Percentiles rank a stretch among this genome's conserved stretches.
Evolutionary conservation across 352 stramenopile genomes (phyloP).

Genomic region (Thalassiosira hispida): DNA sequence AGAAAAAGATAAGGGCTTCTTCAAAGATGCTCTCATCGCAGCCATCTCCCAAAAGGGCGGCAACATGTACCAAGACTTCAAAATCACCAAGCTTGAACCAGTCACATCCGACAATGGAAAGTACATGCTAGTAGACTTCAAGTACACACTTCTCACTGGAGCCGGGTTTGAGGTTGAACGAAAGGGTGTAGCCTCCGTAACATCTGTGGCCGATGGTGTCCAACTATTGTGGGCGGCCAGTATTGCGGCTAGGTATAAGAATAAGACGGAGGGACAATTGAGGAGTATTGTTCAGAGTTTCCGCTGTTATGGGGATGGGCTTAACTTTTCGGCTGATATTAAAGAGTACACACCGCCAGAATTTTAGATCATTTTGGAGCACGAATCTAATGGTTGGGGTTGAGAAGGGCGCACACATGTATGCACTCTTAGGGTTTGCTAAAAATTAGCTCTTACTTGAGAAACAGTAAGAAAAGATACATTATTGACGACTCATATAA

Average conservation of each 20-base stretch:
- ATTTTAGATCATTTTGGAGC: no score
- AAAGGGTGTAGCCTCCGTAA: conserved; percentile 83
- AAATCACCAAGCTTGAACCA: conserved; percentile 79
- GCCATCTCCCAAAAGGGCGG: conserved; percentile 85
- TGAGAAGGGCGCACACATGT: not conserved
- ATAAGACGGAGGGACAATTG: conserved; percentile 74
- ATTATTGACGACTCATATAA: no score
- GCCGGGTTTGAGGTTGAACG: conserved; percentile 87
- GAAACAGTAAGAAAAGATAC: not conserved
- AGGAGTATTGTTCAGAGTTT: conserved; percentile 79
- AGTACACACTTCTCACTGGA: conserved; percentile 87
- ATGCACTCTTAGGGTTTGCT: not conserved
- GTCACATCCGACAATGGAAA: conserved; percentile 59
- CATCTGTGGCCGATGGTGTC: conserved; percentile 75
- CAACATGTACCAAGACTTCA: conserved; percentile 89
- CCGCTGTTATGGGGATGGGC: conserved; percentile 71
- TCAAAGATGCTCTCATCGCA: conserved; percentile 69
- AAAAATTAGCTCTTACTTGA: not conserved
- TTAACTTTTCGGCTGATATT: conserved; percentile 66
- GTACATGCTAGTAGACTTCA: conserved; percentile 87
- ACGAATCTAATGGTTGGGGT: no score
- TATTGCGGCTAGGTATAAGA: conserved; percentile 77
- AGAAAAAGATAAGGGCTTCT: conserved; percentile 71
- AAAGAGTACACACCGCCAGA: not conserved
- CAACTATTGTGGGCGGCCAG: conserved; percentile 85